These are phyloP conservation scores for Asterochloris sp. DNA, from an alignment of 139 green algal species.

Conservation along the genomic window DNA sequence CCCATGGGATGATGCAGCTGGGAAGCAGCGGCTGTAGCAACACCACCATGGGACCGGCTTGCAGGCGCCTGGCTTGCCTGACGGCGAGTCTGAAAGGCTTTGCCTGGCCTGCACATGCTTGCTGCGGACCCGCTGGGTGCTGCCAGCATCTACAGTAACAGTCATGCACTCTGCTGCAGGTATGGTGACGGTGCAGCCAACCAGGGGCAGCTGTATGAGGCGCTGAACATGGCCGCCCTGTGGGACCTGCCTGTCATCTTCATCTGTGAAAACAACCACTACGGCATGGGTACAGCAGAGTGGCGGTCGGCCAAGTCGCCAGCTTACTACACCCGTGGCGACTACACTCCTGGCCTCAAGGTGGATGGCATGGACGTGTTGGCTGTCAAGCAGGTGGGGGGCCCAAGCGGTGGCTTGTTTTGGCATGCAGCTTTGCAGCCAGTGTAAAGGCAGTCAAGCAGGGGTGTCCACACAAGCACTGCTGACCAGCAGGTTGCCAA, in stretches of 20 bases:
- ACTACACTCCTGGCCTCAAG: slow-evolving; percentile 97
- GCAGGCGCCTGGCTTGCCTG: neutral
- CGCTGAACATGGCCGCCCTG: slow-evolving; percentile 96
- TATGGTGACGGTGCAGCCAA: slow-evolving; percentile 94
- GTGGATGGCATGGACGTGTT: slow-evolving; percentile 98
- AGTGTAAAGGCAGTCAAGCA: too few species aligned
- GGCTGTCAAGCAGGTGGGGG: slow-evolving; percentile 82
- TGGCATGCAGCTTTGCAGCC: too few species aligned
- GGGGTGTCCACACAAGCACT: too few species aligned
- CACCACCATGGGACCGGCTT: too few species aligned
- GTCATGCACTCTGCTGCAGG: slow-evolving; percentile 25
- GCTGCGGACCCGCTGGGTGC: neutral
- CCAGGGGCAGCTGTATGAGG: slow-evolving; percentile 96
- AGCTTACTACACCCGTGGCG: slow-evolving; percentile 92
- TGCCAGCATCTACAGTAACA: too few species aligned
- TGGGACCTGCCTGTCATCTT: slow-evolving; percentile 97
- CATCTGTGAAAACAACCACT: slow-evolving; percentile 99
- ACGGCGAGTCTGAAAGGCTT: neutral
- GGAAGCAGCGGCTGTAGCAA: too few species aligned
- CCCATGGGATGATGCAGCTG: too few species aligned
- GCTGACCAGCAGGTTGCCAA: too few species aligned
- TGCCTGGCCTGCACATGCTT: neutral
- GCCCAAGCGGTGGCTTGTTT: too few species aligned
- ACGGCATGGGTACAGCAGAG: slow-evolving; percentile 95
- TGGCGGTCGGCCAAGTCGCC: slow-evolving; percentile 84